These are phyloP conservation scores for Clonostachys rhizophaga DNA, from an alignment of 2,329 filamentous ascomycete genomes.

Conservation along the genomic window DNA sequence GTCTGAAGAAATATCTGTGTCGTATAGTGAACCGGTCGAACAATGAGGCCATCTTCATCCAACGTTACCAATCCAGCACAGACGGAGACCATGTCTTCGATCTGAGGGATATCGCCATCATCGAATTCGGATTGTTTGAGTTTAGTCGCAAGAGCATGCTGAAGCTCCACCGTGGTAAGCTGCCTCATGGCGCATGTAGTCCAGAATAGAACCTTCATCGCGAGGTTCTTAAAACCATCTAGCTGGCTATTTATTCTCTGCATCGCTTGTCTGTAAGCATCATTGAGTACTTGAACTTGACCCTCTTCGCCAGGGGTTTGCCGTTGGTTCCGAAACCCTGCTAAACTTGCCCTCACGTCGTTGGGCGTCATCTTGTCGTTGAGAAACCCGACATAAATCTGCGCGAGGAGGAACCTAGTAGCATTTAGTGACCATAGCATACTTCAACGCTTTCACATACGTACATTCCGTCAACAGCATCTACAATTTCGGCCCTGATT, in stretches of 20 bases:
- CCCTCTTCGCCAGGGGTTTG: too few species aligned
- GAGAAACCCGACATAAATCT: too few species aligned
- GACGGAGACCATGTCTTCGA: slow-evolving; percentile 23
- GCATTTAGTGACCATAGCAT: too few species aligned
- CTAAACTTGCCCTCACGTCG: too few species aligned
- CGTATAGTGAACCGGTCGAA: slow-evolving; percentile 39
- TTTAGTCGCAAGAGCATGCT: neutral
- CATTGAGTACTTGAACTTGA: too few species aligned
- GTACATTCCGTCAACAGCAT: too few species aligned
- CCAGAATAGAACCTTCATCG: neutral
- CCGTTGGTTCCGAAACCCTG: too few species aligned
- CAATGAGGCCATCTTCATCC: slow-evolving; percentile 26
- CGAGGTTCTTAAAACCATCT: neutral
- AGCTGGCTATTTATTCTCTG: neutral
- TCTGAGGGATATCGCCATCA: slow-evolving; percentile 21
- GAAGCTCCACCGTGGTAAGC: neutral
- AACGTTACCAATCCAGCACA: slow-evolving; percentile 35
- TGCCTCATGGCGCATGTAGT: neutral
- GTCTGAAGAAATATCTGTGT: slow-evolving; percentile 17
- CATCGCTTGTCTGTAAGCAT: too few species aligned
- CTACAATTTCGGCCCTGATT: too few species aligned
- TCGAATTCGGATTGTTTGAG: slow-evolving; percentile 16
- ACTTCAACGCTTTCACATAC: too few species aligned
- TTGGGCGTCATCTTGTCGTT: too few species aligned
- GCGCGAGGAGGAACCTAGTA: too few species aligned